Evolutionary conservation across 345 rosid species (phyloP), one percentile per base, ranked within the genome.

Genomic region (Diplotaxis tenuifolia): DNA sequence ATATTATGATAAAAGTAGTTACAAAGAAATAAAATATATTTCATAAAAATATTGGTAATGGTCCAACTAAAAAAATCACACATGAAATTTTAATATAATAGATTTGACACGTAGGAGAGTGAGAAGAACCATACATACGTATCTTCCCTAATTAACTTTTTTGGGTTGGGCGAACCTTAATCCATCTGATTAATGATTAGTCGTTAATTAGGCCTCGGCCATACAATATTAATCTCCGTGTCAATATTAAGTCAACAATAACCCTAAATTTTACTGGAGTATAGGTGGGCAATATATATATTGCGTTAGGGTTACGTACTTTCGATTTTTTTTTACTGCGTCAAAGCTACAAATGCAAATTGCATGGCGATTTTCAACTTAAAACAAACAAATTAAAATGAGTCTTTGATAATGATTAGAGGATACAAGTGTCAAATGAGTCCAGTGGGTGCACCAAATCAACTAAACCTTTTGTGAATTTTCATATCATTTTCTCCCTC

Each of bases 391-490:
- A 23, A 23, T 3, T 65, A 34, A 67, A 9, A 75, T n/a, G 25
- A 75, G 52, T 61, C 27, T 47, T n/a, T 31, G 1, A 25, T 32
- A 47, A 62, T 63, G 3, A 34, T 58, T 14, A 49, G 68, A 47
- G 49, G 19, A 65, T 77, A 76, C 29, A 59, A 71, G 68, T 66
- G 66, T 49, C 38, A 38, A 77, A 59, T 36, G 8, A 71, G 76
- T 71, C 73, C 5, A 77, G 80, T 77, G 64, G 80, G 77, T 77
- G 77, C 15, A 77, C 80, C 80, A 62, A 72, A 66, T 77, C 80
- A 77, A 77, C 80, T 77, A 59, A 71, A 63, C 23, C 49, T 42
- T 22, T 32, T 70, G 67, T 34, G 60, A 53, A 31, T 4, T 21
- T 73, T 38, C 7, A 9, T 23, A 4, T 9, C 15, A 49, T 63